Base-by-base conservation (phyloP, 2,329 filamentous ascomycete genomes). In the Sporothrix brasiliensis region DNA sequence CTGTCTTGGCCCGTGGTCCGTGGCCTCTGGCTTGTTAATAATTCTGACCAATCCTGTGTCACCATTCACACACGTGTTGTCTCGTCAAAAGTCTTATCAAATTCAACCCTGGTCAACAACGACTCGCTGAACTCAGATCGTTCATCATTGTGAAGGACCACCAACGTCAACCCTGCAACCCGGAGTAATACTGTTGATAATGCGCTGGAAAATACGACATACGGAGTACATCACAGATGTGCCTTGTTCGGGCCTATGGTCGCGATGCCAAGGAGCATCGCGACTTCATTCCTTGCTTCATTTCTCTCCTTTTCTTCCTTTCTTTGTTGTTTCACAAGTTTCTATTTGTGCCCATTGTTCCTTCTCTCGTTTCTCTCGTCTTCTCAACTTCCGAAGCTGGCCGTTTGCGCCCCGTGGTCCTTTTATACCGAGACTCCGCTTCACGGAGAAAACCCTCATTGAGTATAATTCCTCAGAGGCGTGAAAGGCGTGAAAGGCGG, bases 11-110 rank as follows among this genome's bases (percentile, higher is more conserved):
- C 34, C 56, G 7, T 52, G 27, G 52, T 66, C 21, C 50, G 7
- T 39, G 34, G 21, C 49, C 21, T 10, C 1, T 47, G 16, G 13
- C 16, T 44, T 16, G 27, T 21, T 21, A 30, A 11, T 39, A 6
- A 19, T 44, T n/a, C 66, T 56, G 53, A 11, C 66, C 52, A 68
- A 58, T 68, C 16, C 16, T 21, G 52, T 68, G 34, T 49, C 66
- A 39, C 44, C 27, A n/a, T 49, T 50, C 66, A 34, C 52, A 58
- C 66, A 68, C 66, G 66, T 68, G 66, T 47, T 21, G 21, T 21
- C 39, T 44, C 52, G 3, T 11, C 39, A 5, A 47, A 27, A 39
- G 41, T 27, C 39, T 10, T 21, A 47, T 44, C n/a, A 10, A 41
- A 24, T n/a, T n/a, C 9, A 14, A 19, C 19, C 56, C 39, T 47